Percentiles rank a stretch among this genome's conserved stretches.
These are phyloP conservation scores for Herpetomonas tarakana DNA, from an alignment of 208 protist genomes.

Conservation along the genomic window DNA sequence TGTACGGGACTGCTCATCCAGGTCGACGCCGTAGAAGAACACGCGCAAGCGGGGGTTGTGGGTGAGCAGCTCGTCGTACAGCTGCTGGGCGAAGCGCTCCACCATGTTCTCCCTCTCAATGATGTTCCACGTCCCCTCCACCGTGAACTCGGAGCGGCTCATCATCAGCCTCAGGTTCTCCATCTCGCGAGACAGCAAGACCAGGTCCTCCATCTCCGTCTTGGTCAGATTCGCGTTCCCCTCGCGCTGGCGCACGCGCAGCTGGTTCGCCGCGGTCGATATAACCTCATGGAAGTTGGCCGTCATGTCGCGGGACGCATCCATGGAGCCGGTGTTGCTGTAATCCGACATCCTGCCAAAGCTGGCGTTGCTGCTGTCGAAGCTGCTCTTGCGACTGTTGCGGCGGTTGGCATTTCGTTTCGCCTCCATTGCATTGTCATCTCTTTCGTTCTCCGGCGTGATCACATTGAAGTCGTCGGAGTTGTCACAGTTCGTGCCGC, in stretches of 20 bases:
- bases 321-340: slow-evolving; percentile 4
- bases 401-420: not conserved
- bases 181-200: slow-evolving; percentile 58
- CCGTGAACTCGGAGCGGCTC: slow-evolving; percentile 47
- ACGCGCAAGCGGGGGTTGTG: slow-evolving; percentile 42
- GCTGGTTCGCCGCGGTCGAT: slow-evolving; percentile 22
- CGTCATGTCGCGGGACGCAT: slow-evolving; percentile 1
- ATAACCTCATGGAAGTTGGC: slow-evolving; percentile 37
- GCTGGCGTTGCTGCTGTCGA: not conserved
- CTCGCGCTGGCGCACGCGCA: slow-evolving; percentile 44
- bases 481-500: not conserved
- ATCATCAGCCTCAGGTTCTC: slow-evolving; percentile 54
- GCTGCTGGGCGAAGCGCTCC: slow-evolving; percentile 46
- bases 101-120: slow-evolving; percentile 49
- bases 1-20: slow-evolving; percentile 53
- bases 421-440: not conserved
- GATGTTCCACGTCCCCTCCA: slow-evolving; percentile 62
- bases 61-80: slow-evolving; percentile 62
- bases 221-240: slow-evolving; percentile 31
- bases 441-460: not conserved
- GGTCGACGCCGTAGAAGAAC: slow-evolving; percentile 60
- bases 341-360: not conserved
- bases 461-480: not conserved
- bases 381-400: not conserved
- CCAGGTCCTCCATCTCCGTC: slow-evolving; percentile 53